phyloP scores from a whole-genome alignment of 148 eudicot genomes.

The Arctostaphylos glauca region DNA sequence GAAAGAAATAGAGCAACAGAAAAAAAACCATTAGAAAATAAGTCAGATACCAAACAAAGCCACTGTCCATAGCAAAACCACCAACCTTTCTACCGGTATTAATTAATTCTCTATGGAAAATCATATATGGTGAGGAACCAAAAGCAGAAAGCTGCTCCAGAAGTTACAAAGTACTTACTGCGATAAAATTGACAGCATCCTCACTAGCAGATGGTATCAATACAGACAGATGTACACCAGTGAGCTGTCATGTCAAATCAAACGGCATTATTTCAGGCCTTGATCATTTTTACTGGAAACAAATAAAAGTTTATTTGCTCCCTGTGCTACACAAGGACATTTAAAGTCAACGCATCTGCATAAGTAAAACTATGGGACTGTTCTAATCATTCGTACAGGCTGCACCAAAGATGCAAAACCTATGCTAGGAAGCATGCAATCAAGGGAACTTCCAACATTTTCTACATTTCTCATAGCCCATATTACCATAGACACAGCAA shows the following conservation, averaged over 20 bases:
- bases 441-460: background rate
- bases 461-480: background rate
- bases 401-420: background rate
- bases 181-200: conserved; percentile 68
- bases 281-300: background rate
- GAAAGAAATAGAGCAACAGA: background rate
- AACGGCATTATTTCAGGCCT: background rate
- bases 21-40: background rate
- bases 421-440: background rate
- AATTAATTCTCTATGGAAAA: background rate
- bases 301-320: background rate
- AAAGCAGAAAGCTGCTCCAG: background rate
- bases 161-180: conserved; percentile 32
- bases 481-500: background rate
- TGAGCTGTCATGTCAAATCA: conserved; percentile 41
- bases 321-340: background rate
- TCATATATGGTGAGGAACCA: background rate
- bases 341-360: background rate
- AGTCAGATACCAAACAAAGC: background rate
- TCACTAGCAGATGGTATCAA: conserved; percentile 70
- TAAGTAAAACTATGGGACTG: background rate
- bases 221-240: conserved; percentile 62
- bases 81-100: no score
- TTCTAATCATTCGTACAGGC: background rate
- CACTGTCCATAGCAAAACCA: background rate